Evolutionary conservation across 2,329 filamentous ascomycete species (phyloP).

Genomic region (Aspergillus tamarii): DNA sequence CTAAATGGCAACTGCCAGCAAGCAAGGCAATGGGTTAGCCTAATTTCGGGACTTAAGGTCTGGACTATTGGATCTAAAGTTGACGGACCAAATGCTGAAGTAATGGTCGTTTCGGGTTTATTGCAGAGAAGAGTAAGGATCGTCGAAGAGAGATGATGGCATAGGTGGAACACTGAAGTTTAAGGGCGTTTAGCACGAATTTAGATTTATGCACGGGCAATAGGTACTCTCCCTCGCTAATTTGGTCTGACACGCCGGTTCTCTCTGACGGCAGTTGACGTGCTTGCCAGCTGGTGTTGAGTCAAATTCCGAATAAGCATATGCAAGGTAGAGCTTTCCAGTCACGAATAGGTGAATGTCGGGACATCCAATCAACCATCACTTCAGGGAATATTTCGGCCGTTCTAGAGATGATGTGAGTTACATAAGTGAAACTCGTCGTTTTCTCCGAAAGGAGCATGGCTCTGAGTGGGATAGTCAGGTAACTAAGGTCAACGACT

Average conservation of each 20-base stretch:
- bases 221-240: background rate
- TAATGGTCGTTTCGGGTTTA: background rate
- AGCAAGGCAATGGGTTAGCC: background rate
- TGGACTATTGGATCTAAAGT: background rate
- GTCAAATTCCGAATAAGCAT: background rate
- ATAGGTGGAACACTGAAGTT: background rate
- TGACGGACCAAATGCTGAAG: background rate
- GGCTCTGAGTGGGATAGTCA: background rate
- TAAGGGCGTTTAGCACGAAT: background rate
- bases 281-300: background rate
- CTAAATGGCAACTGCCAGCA: background rate
- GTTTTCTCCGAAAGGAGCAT: background rate
- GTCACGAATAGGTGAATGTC: too few species aligned
- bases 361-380: background rate
- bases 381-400: background rate
- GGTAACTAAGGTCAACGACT: background rate
- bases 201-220: background rate
- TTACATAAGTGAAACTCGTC: background rate
- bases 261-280: background rate
- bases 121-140: conserved; percentile 4
- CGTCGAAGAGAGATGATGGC: background rate
- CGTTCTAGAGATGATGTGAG: background rate
- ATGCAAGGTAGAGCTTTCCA: background rate
- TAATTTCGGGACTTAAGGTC: background rate
- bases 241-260: background rate